Conservation (phyloP, 148 eudicot species). For the Rhododendron williamsianum region DNA sequence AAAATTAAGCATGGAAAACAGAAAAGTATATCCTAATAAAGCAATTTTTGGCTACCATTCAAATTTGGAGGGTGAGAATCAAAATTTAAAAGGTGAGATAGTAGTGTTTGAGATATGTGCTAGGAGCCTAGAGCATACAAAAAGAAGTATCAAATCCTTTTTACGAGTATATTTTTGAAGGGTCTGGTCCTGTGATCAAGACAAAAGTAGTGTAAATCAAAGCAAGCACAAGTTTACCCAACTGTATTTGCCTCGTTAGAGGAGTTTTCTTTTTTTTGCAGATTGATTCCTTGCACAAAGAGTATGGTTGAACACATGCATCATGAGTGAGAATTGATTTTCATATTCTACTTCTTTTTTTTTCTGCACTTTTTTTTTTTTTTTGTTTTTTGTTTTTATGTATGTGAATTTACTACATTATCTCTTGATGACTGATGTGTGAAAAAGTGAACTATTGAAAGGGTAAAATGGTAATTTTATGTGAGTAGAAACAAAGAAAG, state of each 20-base stretch:
- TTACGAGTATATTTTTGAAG: not conserved
- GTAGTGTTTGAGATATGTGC: not conserved
- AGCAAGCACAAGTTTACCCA: not conserved
- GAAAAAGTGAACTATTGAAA: too few relatives aligned
- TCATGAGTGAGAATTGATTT: too few relatives aligned
- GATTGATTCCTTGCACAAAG: not conserved
- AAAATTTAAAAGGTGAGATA: not conserved
- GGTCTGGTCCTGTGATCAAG: not conserved
- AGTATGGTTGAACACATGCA: not conserved
- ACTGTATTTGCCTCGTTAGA: not conserved
- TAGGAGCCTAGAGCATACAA: not conserved
- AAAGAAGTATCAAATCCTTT: not conserved
- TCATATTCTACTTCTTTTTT: too few relatives aligned
- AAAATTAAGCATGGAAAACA: not conserved
- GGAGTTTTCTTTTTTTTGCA: not conserved
- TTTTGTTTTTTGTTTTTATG: too few relatives aligned
- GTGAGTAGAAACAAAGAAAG: too few relatives aligned
- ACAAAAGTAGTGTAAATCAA: not conserved
- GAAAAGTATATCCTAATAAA: not conserved
- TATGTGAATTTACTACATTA: too few relatives aligned
- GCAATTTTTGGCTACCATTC: not conserved
- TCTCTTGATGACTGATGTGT: too few relatives aligned
- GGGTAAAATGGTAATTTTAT: too few relatives aligned
- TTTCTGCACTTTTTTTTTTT: too few relatives aligned
- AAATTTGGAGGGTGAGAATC: not conserved